Conservation (phyloP, 352 stramenopile species). For the Aphanomyces stellatus region DNA sequence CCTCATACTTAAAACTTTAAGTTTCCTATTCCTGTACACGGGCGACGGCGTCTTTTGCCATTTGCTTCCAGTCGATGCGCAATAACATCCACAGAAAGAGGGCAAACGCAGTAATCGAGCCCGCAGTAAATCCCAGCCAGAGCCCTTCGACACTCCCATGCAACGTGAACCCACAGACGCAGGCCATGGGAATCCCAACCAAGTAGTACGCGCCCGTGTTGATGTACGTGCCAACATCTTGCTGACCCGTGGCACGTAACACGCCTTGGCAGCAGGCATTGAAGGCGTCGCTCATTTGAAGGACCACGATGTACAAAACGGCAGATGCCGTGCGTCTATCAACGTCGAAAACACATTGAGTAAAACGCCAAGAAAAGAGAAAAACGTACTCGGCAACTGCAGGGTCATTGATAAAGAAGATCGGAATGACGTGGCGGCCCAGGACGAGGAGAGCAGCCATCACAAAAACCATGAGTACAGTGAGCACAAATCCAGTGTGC, state of each 20-base stretch:
- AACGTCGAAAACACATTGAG: too few species aligned
- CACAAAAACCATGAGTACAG: constrained; percentile 28
- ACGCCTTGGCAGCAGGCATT: constrained; percentile 70
- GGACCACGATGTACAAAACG: constrained; percentile 48
- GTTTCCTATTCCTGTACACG: too few species aligned
- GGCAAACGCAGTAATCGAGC: not conserved
- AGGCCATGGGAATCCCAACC: constrained; percentile 50
- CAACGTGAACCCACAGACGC: not conserved
- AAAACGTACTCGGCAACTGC: not conserved
- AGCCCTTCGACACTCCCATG: not conserved
- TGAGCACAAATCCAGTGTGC: constrained; percentile 35
- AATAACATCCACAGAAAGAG: not conserved
- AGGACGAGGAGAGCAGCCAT: constrained; percentile 37
- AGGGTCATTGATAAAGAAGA: constrained; percentile 62
- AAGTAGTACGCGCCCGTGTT: constrained; percentile 65
- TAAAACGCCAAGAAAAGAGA: too few species aligned
- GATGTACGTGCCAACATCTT: constrained; percentile 44
- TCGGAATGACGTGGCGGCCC: constrained; percentile 35
- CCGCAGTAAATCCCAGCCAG: not conserved
- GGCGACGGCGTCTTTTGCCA: too few species aligned
- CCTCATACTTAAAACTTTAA: not conserved
- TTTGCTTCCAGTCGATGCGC: too few species aligned
- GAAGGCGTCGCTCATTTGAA: constrained; percentile 51
- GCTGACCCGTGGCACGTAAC: constrained; percentile 48
- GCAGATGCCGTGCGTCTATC: constrained; percentile 21